A percentile compares a stretch with the other conserved stretches of the same genome.
Evolutionary conservation across 1,139 yeast genomes (phyloP).

Genomic region (Sugiyamaella neomexicana): DNA sequence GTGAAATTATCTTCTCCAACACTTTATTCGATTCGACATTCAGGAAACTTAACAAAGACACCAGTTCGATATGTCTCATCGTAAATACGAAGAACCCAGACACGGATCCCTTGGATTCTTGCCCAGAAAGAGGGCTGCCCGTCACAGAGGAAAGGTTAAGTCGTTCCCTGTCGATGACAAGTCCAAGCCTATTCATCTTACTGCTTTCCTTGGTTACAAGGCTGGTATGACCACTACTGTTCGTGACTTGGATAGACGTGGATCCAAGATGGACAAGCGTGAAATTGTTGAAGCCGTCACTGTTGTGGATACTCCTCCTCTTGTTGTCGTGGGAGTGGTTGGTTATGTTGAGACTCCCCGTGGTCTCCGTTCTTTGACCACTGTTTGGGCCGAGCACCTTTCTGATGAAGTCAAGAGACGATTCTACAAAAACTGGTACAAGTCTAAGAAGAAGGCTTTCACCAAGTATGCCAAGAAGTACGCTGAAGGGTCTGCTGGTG

Average conservation of each 20-base stretch:
- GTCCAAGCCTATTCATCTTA: slow-evolving; percentile 97
- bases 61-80: slow-evolving; percentile 78
- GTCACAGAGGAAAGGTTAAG: slow-evolving; percentile 98
- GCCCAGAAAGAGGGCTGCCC: slow-evolving; percentile 99
- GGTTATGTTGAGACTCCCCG: slow-evolving; percentile 99
- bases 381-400: slow-evolving; percentile 99
- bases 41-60: slow-evolving; percentile 18
- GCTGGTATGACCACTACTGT: slow-evolving; percentile 99
- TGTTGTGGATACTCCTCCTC: slow-evolving; percentile 98
- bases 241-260: slow-evolving; percentile 99
- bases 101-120: slow-evolving; percentile 99
- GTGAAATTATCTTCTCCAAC: slow-evolving; percentile 15
- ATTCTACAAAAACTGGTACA: slow-evolving; percentile 99
- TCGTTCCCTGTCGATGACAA: slow-evolving; percentile 99
- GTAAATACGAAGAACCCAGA: slow-evolving; percentile 99
- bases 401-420: slow-evolving; percentile 99
- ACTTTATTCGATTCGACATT: slow-evolving; percentile 16
- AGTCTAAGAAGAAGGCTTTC: slow-evolving; percentile 99
- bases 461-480: slow-evolving; percentile 99
- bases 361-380: slow-evolving; percentile 98
- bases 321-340: slow-evolving; percentile 99
- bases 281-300: slow-evolving; percentile 99
- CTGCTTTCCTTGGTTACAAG: slow-evolving; percentile 99
- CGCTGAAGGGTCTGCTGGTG: slow-evolving; percentile 85
- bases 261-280: slow-evolving; percentile 99